phyloP scores from a whole-genome alignment of 2,329 filamentous ascomycete genomes.

The Xylaria arbuscula region DNA sequence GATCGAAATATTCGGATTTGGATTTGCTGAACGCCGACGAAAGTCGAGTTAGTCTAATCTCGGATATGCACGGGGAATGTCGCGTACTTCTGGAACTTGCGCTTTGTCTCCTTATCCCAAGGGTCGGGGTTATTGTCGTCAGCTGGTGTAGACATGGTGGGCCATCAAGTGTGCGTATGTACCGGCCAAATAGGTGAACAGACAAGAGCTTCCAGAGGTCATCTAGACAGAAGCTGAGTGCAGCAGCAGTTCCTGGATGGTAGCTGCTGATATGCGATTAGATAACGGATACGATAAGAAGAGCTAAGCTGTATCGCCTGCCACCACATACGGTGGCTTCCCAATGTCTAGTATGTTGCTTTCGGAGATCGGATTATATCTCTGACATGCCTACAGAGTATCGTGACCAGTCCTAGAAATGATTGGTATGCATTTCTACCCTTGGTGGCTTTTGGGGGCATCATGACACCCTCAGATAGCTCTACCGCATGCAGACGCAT shows the following conservation, averaged over 20 bases:
- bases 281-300: constrained; percentile 18
- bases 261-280: constrained; percentile 5
- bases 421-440: too few species aligned
- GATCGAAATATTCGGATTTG: constrained; percentile 91
- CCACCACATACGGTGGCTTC: too few species aligned
- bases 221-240: too few species aligned
- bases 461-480: too few species aligned
- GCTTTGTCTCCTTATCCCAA: constrained; percentile 69
- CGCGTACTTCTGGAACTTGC: constrained; percentile 72
- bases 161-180: constrained; percentile 18
- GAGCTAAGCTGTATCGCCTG: neutral
- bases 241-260: neutral
- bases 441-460: too few species aligned
- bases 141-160: constrained; percentile 44
- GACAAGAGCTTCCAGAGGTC: neutral
- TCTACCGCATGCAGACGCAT: too few species aligned
- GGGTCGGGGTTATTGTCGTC: constrained; percentile 50
- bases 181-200: too few species aligned
- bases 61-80: constrained; percentile 8
- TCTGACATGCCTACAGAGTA: too few species aligned
- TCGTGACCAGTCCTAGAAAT: too few species aligned
- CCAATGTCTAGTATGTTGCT: too few species aligned
- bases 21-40: constrained; percentile 71
- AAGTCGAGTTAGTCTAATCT: constrained; percentile 34
- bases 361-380: too few species aligned